Percentiles rank a stretch among this genome's conserved stretches.
Evolutionary conservation across 805 yeast species (phyloP).

Genomic region (Sugiyamaella lignohabitans): DNA sequence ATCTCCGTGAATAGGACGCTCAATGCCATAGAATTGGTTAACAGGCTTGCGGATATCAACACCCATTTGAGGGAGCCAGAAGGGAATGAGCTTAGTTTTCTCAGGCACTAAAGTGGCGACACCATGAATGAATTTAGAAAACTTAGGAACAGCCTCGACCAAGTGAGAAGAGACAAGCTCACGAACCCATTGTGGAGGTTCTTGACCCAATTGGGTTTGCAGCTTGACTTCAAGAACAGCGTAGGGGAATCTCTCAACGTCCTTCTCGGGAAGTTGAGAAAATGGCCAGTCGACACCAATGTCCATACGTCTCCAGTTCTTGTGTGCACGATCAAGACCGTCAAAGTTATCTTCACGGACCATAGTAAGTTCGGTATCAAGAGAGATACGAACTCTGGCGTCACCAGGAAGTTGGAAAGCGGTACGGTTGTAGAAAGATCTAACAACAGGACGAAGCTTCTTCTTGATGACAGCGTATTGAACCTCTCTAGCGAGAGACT

Average conservation of each 20-base stretch:
- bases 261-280: constrained; percentile 72
- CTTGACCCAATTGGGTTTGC: constrained; percentile 97
- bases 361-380: constrained; percentile 96
- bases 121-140: constrained; percentile 96
- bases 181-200: constrained; percentile 97
- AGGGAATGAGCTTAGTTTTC: constrained; percentile 77
- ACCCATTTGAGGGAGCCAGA: constrained; percentile 97
- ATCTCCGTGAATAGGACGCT: constrained; percentile 35
- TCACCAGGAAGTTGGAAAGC: constrained; percentile 99
- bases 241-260: constrained; percentile 90
- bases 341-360: constrained; percentile 97
- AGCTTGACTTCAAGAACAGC: constrained; percentile 96
- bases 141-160: constrained; percentile 97
- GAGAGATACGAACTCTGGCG: constrained; percentile 96
- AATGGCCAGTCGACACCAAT: constrained; percentile 98
- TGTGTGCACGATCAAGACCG: constrained; percentile 80
- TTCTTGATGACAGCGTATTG: constrained; percentile 84
- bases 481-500: constrained; percentile 85
- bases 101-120: constrained; percentile 87
- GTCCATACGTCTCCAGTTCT: constrained; percentile 97
- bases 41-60: constrained; percentile 90
- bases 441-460: constrained; percentile 84
- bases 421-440: constrained; percentile 95
- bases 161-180: constrained; percentile 86
- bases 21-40: constrained; percentile 56